Evolutionary conservation across 2,329 filamentous ascomycete species (phyloP), one percentile per base, ranked within the genome.

Genomic region (Colletotrichum nymphaeae): DNA sequence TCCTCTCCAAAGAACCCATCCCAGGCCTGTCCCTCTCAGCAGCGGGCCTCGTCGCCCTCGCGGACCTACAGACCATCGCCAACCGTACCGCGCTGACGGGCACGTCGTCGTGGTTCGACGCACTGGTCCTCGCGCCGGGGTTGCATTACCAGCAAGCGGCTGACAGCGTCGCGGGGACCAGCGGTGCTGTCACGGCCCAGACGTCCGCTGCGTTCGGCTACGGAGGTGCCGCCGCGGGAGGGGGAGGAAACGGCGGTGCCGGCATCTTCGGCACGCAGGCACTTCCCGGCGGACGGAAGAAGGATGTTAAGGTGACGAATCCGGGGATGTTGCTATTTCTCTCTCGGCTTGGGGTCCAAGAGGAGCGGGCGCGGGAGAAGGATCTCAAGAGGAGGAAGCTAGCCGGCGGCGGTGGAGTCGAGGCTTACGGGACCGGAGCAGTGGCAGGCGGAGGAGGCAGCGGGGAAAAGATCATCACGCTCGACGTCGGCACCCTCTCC

Each of bases 101-200:
- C 30, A 88, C 88, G 3, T 87, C 89, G 1, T 87, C 86, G 2
- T 88, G 88, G 83, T 81, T 90, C 0, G 90, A 92, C 78, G 82
- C 83, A 8, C 82, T 92, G 12, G 82, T 92, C 14, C 83, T 92
- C 3, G 89, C 88, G 2, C 90, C 90, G 0, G 90, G 91, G 0
- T 78, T 92, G 63, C 91, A 92, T 79, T 88, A 88, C 75, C 89
- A 92, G 76, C 89, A 92, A 76, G 84, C 86, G 4, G 89, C 89
- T 11, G 84, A 88, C 14, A 83, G 85, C 0, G 80, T 92, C 19
- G 84, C 84, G 42, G 81, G 80, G 57, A 77, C 78, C 70, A 16
- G 66, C 9, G 74, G 56, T 14, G 75, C 77, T 4, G 82, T 88
- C 60, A 83, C 81, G 16, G 66, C 66, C 24, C 53, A 53, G 60